These are phyloP conservation scores for Wilhelminamyces savonicus DNA, from an alignment of 805 yeast genomes.

Conservation along the genomic window DNA sequence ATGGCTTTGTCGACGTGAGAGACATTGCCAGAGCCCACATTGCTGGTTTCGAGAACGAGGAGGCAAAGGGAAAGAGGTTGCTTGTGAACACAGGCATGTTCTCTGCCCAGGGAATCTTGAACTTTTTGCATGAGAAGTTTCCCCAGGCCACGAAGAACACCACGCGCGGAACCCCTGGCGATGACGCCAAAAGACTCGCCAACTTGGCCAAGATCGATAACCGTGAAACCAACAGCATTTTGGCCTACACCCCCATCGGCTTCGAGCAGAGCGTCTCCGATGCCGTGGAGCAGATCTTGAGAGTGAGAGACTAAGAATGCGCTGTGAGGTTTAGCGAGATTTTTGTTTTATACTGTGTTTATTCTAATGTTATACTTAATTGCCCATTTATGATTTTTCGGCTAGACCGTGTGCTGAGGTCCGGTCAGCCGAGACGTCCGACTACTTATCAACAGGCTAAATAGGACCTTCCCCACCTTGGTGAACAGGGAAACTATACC, in stretches of 20 bases:
- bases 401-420: too few relatives aligned
- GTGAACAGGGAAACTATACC: too few relatives aligned
- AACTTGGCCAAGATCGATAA: conserved; percentile 22
- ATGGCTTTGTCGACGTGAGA: conserved; percentile 15
- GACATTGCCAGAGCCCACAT: conserved; percentile 19
- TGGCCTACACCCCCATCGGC: conserved; percentile 33
- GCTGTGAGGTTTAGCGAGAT: too few relatives aligned
- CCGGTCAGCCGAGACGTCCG: too few relatives aligned
- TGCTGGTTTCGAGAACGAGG: conserved; percentile 9
- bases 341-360: too few relatives aligned
- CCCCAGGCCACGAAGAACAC: conserved; percentile 39
- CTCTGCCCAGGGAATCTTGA: conserved; percentile 22
- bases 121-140: conserved; percentile 31
- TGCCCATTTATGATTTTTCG: too few relatives aligned
- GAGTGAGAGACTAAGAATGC: too few relatives aligned
- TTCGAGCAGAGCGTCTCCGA: conserved; percentile 37
- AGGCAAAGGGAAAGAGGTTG: conserved; percentile 13
- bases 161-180: conserved; percentile 38
- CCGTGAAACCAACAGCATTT: conserved; percentile 24
- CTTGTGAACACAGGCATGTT: conserved; percentile 17
- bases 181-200: conserved; percentile 11
- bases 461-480: too few relatives aligned
- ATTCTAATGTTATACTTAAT: too few relatives aligned
- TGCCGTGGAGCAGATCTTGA: conserved; percentile 35
- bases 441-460: too few relatives aligned